Evolutionary conservation across 441 rosid genomes (phyloP).

Genomic region (Bocquillonia castaneifolia): DNA sequence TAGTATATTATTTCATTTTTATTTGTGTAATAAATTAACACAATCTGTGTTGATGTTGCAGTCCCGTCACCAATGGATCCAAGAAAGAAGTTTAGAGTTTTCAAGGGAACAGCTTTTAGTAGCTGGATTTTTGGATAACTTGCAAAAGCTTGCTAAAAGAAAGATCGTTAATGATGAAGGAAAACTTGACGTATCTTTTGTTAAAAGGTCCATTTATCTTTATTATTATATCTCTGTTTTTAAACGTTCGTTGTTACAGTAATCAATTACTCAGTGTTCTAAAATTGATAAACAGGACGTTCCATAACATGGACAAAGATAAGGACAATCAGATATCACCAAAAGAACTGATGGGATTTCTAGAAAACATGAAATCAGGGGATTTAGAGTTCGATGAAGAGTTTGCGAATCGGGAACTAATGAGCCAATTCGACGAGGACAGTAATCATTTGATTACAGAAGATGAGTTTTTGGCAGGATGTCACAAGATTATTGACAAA

Average conservation of each 20-base stretch:
- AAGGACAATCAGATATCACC: neutral
- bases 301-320: constrained; percentile 4
- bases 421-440: constrained; percentile 17
- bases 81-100: constrained; percentile 18
- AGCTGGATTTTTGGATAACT: constrained; percentile 17
- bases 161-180: constrained; percentile 15
- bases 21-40: too few species aligned
- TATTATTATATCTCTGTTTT: neutral
- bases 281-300: constrained; percentile 5
- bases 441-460: constrained; percentile 3
- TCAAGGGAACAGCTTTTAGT: constrained; percentile 18
- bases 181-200: constrained; percentile 12
- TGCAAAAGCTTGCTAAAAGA: constrained; percentile 13
- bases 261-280: neutral
- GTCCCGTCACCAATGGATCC: constrained; percentile 18
- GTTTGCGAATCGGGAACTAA: neutral
- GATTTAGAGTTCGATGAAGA: neutral
- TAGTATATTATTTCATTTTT: too few species aligned
- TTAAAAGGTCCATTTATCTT: constrained; percentile 1
- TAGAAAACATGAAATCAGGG: constrained; percentile 5
- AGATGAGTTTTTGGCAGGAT: constrained; percentile 6
- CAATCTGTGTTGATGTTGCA: neutral
- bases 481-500: neutral
- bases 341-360: neutral
- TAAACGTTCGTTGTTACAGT: neutral